Percentiles rank a stretch among this genome's conserved stretches.
Conservation (phyloP, 495 filamentous ascomycete species). For the Trichoderma gamsii region DNA sequence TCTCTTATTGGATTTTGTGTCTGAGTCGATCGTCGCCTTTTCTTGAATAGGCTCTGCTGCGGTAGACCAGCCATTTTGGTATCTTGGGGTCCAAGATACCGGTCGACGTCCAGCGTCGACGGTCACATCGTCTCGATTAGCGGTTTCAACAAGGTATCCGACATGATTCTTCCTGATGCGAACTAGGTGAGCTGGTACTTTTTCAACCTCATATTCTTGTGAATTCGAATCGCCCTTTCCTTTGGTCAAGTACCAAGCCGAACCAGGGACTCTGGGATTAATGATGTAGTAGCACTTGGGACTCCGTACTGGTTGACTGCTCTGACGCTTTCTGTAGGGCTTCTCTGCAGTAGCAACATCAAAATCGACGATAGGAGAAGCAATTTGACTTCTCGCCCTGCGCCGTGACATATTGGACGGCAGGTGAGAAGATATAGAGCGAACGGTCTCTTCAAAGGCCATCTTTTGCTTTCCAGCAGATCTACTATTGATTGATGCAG, state of each 20-base stretch:
- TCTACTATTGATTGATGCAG: not conserved
- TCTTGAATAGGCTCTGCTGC: not conserved
- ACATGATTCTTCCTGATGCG: not conserved
- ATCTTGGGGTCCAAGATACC: not conserved
- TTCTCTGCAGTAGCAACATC: conserved; percentile 8
- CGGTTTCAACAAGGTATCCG: not conserved
- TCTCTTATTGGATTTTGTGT: not conserved
- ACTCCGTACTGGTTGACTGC: not conserved
- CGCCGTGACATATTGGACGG: not conserved
- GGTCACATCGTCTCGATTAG: not conserved
- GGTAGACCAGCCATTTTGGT: not conserved
- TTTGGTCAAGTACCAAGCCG: not conserved
- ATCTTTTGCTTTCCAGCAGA: not conserved
- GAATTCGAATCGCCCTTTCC: not conserved
- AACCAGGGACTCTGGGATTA: not conserved
- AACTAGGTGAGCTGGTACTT: not conserved
- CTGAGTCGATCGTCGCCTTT: not conserved
- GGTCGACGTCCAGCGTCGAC: not conserved
- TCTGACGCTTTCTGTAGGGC: not conserved
- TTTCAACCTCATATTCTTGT: not conserved
- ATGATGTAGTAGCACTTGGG: not conserved
- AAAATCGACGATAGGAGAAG: not conserved
- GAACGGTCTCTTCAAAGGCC: not conserved
- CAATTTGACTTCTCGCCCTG: conserved; percentile 3
- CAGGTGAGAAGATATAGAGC: not conserved